These are phyloP conservation scores for Raphanus sativus DNA, from an alignment of 345 rosid species.

Conservation along the genomic window DNA sequence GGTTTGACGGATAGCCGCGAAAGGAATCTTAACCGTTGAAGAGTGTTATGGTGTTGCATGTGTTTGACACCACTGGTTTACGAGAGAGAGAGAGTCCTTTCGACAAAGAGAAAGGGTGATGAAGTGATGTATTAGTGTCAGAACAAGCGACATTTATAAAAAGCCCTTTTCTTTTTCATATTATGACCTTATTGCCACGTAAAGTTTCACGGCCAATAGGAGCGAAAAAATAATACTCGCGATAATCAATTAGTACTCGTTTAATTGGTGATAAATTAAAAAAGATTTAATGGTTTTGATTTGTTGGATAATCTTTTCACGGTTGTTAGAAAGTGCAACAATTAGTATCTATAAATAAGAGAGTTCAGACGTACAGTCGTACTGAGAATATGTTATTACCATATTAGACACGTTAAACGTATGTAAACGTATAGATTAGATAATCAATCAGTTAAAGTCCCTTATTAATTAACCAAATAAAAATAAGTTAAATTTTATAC, in stretches of 20 bases:
- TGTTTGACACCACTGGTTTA: slow-evolving; percentile 36
- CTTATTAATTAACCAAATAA: not conserved
- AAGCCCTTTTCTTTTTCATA: not conserved
- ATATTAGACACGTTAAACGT: slow-evolving; percentile 1
- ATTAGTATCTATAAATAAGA: not conserved
- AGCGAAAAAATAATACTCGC: not conserved
- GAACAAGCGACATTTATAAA: not conserved
- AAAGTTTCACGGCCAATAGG: not conserved
- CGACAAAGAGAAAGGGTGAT: slow-evolving; percentile 39
- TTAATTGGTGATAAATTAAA: not conserved
- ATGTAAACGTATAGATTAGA: not conserved
- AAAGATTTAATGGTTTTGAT: slow-evolving; percentile 5
- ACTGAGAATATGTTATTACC: slow-evolving; percentile 6
- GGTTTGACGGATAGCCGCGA: slow-evolving; percentile 10
- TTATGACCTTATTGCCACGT: not conserved
- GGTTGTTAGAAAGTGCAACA: slow-evolving; percentile 29
- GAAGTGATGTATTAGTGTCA: slow-evolving; percentile 38
- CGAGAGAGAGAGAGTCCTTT: slow-evolving; percentile 22
- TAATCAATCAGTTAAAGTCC: slow-evolving; percentile 1
- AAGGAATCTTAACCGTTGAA: slow-evolving; percentile 55
- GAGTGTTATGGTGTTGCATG: slow-evolving; percentile 49
- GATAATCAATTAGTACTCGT: not conserved
- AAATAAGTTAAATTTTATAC: not conserved
- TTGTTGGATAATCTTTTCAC: slow-evolving; percentile 21
- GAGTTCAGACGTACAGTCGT: slow-evolving; percentile 21